Base-by-base conservation (phyloP, 805 yeast genomes). In the Candida parachauliodes region DNA sequence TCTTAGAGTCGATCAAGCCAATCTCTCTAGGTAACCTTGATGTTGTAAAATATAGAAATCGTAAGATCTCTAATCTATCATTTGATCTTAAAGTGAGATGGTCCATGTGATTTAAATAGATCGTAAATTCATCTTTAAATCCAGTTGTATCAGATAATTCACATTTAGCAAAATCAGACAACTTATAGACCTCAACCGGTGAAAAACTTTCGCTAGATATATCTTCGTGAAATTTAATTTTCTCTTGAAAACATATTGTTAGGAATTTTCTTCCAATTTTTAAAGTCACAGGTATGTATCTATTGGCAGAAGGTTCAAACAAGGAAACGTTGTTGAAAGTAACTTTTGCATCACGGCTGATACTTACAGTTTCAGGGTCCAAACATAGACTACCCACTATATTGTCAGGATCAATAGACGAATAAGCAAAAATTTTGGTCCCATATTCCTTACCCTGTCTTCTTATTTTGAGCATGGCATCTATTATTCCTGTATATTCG, bases 261-360 rank as follows among this genome's bases (percentile, higher is more conserved):
- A 86, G 51, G 60, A 68, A 81, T 47, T 76, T 77, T 40, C 83
- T 73, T 6, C 95, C 95, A 37, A 87, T 71, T 48, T 77, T 79
- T 42, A 87, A 41, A 0, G 76, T 72, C 3, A 82, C 81, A 1
- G 86, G 82, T 14, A 72, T 62, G 45, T 75, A 78, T 23, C 74
- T 61, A n/a, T 72, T 70, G 12, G 65, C 61, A 1, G 58, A 60
- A 3, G 61, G 60, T 40, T 79, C 77, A 51, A 66, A 82, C 8
- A 77, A 47, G 5, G 74, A 68, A 19, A 65, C 65, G 33, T 59
- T 47, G 16, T 48, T 49, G 47, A 64, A 68, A 9, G 54, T 54
- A 4, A 65, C 65, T 36, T 65, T 51, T 9, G 60, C 62, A 37
- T 68, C 73, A 19, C 57, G 53, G 5, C 59, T 50, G n/a, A 66